These are phyloP conservation scores for Apiospora hydei DNA, from an alignment of 2,329 filamentous ascomycete genomes.

Conservation along the genomic window DNA sequence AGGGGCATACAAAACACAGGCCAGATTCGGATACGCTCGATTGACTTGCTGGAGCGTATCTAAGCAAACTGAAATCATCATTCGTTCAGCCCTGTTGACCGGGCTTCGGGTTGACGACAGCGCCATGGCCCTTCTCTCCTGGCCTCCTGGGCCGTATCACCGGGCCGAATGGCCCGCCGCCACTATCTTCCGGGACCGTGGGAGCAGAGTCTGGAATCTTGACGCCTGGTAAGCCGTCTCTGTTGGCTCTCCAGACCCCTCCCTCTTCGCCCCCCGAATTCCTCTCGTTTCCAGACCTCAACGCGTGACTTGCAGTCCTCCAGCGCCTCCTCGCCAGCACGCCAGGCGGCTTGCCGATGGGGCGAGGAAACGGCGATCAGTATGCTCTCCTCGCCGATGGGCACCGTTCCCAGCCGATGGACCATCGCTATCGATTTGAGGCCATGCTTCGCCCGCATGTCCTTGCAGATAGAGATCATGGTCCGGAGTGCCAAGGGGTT, in stretches of 20 bases:
- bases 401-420: conserved; percentile 85
- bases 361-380: conserved; percentile 84
- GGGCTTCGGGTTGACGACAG: conserved; percentile 26
- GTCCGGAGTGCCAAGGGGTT: conserved; percentile 72
- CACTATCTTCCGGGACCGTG: conserved; percentile 21
- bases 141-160: conserved; percentile 25
- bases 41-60: background rate
- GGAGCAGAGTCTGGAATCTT: conserved; percentile 45
- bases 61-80: background rate
- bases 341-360: conserved; percentile 86
- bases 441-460: conserved; percentile 64
- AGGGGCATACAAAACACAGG: background rate
- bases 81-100: background rate
- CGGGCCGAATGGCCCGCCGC: conserved; percentile 23
- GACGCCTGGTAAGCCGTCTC: conserved; percentile 71
- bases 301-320: conserved; percentile 85
- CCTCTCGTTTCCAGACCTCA: conserved; percentile 96
- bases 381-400: conserved; percentile 92
- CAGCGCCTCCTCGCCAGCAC: conserved; percentile 85
- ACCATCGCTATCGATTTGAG: conserved; percentile 80
- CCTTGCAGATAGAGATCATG: conserved; percentile 69
- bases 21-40: background rate
- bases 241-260: conserved; percentile 83
- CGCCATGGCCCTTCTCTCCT: conserved; percentile 26
- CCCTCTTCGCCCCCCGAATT: conserved; percentile 81